These are phyloP conservation scores for Xylariaceae sp. DNA, from an alignment of 2,329 filamentous ascomycete genomes.

Conservation along the genomic window DNA sequence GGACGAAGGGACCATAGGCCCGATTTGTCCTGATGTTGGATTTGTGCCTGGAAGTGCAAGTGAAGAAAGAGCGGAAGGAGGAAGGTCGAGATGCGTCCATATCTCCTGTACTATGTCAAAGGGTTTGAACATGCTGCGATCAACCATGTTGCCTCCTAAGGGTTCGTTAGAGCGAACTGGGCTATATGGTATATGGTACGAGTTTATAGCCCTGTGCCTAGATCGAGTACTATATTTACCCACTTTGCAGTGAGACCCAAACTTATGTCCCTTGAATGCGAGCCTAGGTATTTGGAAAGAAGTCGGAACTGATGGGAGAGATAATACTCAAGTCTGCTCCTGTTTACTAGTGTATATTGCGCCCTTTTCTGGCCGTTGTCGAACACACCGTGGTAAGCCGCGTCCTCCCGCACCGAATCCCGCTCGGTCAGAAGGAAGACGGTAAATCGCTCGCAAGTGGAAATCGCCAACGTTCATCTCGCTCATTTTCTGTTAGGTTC, in stretches of 20 bases:
- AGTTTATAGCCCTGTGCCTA: too few species aligned
- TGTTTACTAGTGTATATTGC: too few species aligned
- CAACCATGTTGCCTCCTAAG: slow-evolving; percentile 6
- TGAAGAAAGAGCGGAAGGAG: slow-evolving; percentile 20
- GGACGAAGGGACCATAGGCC: slow-evolving; percentile 51
- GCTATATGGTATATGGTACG: background rate
- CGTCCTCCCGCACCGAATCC: slow-evolving; percentile 10
- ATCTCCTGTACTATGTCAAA: slow-evolving; percentile 27
- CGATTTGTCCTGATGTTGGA: slow-evolving; percentile 17
- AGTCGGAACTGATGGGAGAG: too few species aligned
- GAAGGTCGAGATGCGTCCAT: slow-evolving; percentile 27
- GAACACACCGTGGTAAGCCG: slow-evolving; percentile 14
- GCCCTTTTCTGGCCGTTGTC: too few species aligned
- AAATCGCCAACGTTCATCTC: too few species aligned
- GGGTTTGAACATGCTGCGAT: slow-evolving; percentile 13
- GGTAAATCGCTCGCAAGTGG: too few species aligned
- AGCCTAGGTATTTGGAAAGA: too few species aligned
- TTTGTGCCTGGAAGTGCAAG: slow-evolving; percentile 20
- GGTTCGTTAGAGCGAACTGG: background rate
- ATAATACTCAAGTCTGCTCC: too few species aligned
- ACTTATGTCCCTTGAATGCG: too few species aligned
- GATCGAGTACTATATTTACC: too few species aligned
- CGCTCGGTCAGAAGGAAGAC: slow-evolving; percentile 1
- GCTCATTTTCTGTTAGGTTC: too few species aligned
- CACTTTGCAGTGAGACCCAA: too few species aligned